Evolutionary conservation across 2,329 filamentous ascomycete species (phyloP).

Genomic region (Rhynchosporium graminicola): DNA sequence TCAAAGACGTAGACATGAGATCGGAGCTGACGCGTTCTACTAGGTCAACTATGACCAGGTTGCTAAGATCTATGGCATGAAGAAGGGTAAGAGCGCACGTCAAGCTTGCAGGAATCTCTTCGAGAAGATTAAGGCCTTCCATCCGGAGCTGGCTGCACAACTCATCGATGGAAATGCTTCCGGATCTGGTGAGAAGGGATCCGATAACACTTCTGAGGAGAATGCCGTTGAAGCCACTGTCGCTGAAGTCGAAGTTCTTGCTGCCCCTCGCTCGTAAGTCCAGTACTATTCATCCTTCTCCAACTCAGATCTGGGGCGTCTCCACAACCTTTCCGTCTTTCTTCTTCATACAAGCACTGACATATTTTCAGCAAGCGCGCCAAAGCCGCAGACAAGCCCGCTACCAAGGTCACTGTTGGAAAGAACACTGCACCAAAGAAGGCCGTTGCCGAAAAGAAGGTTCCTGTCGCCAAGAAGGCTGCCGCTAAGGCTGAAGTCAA

Average conservation of each 20-base stretch:
- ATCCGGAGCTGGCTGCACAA: background rate
- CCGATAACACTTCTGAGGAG: background rate
- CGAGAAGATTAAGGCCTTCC: constrained; percentile 27
- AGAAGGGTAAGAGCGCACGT: constrained; percentile 45
- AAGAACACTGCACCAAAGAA: constrained; percentile 36
- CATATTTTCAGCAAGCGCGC: background rate
- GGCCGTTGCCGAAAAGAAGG: constrained; percentile 10
- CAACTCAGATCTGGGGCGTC: too few relatives aligned
- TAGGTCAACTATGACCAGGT: constrained; percentile 46
- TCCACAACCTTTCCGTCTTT: too few relatives aligned
- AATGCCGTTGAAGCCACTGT: background rate
- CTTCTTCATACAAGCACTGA: background rate
- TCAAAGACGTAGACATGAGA: too few relatives aligned
- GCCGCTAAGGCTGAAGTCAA: constrained; percentile 3
- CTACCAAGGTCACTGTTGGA: constrained; percentile 9
- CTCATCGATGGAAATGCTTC: background rate
- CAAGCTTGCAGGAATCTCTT: constrained; percentile 28
- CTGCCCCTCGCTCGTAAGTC: background rate
- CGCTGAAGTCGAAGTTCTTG: background rate
- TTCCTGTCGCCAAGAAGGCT: constrained; percentile 4
- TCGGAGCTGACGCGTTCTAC: background rate
- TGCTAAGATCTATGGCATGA: constrained; percentile 43
- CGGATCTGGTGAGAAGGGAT: background rate
- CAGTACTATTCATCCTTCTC: too few relatives aligned
- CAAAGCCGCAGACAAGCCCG: background rate